phyloP scores from a whole-genome alignment of 257 asterid species.

The Asclepias syriaca region DNA sequence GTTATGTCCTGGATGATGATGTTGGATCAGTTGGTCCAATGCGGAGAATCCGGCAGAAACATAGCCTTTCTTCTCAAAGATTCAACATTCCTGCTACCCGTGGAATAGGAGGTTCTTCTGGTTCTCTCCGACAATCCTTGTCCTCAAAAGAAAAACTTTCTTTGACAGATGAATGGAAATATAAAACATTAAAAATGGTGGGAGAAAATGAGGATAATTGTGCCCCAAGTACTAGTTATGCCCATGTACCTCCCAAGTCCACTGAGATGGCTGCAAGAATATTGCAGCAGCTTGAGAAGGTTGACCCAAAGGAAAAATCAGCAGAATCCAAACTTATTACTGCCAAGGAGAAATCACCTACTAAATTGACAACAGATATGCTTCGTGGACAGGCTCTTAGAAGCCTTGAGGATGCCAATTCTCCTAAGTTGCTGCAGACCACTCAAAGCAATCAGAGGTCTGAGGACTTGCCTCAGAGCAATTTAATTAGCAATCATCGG shows the following conservation, averaged over 20 bases:
- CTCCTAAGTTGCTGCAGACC: slow-evolving; percentile 42
- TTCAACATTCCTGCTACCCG: slow-evolving; percentile 22
- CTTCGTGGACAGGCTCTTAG: slow-evolving; percentile 54
- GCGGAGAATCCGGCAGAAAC: slow-evolving; percentile 73
- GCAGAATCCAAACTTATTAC: slow-evolving; percentile 43
- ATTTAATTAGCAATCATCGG: neutral
- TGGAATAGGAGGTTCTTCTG: slow-evolving; percentile 41
- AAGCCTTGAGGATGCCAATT: slow-evolving; percentile 53
- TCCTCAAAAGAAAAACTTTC: slow-evolving; percentile 34
- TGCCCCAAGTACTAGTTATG: slow-evolving; percentile 45
- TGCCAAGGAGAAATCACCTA: slow-evolving; percentile 40
- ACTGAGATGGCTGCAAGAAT: slow-evolving; percentile 76
- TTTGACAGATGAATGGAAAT: slow-evolving; percentile 27
- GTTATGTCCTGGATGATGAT: slow-evolving; percentile 71
- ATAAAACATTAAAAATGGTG: slow-evolving; percentile 23
- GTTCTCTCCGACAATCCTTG: slow-evolving; percentile 14
- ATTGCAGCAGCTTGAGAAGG: slow-evolving; percentile 69
- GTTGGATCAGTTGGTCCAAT: slow-evolving; percentile 68
- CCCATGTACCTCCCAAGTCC: slow-evolving; percentile 56
- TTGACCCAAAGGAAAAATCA: slow-evolving; percentile 67
- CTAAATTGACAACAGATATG: slow-evolving; percentile 43
- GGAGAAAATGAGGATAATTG: slow-evolving; percentile 37
- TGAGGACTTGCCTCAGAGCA: slow-evolving; percentile 5
- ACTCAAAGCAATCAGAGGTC: slow-evolving; percentile 34
- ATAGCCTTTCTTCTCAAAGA: slow-evolving; percentile 44